These are phyloP conservation scores for Nyctanthes arbortristis DNA, from an alignment of 257 asterid genomes.

Conservation along the genomic window DNA sequence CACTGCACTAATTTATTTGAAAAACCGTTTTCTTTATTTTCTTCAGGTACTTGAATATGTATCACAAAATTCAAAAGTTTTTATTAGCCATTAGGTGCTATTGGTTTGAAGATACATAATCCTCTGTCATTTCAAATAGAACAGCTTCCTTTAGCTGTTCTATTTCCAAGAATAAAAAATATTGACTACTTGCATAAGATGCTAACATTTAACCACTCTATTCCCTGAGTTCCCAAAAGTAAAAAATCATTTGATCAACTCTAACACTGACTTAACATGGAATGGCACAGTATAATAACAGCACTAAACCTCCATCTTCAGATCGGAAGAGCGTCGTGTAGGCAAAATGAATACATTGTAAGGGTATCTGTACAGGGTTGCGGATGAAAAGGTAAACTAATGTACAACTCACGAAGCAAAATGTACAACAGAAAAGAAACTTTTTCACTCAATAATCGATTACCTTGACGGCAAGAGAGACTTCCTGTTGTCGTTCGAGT, in stretches of 20 bases:
- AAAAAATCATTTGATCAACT: too few relatives aligned
- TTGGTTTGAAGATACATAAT: not conserved
- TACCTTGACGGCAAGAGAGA: constrained; percentile 84
- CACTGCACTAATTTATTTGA: not conserved
- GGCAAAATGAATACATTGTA: too few relatives aligned
- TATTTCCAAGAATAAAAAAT: not conserved
- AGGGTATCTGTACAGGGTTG: too few relatives aligned
- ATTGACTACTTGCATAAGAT: not conserved
- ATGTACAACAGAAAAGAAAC: too few relatives aligned
- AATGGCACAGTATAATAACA: too few relatives aligned
- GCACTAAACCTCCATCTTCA: too few relatives aligned
- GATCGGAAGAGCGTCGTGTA: too few relatives aligned
- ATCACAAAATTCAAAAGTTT: not conserved
- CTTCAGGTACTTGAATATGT: not conserved
- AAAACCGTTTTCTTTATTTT: not conserved
- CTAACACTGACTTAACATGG: too few relatives aligned
- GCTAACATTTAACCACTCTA: not conserved
- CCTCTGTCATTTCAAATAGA: not conserved
- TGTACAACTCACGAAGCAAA: too few relatives aligned
- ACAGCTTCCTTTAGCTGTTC: not conserved
- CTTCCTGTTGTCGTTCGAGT: constrained; percentile 94
- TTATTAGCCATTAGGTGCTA: not conserved
- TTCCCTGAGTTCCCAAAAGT: not conserved
- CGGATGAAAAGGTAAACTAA: too few relatives aligned
- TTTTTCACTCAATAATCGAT: not conserved